Conservation (phyloP, 306 rosid genomes). For the Datisca glomerata region DNA sequence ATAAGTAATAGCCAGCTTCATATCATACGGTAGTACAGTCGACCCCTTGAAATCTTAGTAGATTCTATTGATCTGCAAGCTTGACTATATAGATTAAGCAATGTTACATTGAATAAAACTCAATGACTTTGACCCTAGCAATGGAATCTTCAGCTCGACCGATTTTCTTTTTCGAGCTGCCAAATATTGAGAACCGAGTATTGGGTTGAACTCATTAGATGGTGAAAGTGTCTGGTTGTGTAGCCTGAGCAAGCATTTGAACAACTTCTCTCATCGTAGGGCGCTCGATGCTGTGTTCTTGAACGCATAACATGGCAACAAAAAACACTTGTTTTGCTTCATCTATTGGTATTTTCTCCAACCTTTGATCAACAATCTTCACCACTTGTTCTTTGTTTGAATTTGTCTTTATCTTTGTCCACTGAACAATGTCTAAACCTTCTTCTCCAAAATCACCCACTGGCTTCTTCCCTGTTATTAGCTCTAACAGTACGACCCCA, state of each 20-base stretch:
- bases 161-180: too few relatives aligned
- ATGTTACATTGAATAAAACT: too few relatives aligned
- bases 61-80: too few relatives aligned
- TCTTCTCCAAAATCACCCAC: slow-evolving; percentile 85
- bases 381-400: slow-evolving; percentile 47
- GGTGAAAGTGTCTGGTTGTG: slow-evolving; percentile 47
- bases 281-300: slow-evolving; percentile 77
- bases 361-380: slow-evolving; percentile 48
- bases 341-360: slow-evolving; percentile 35
- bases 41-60: too few relatives aligned
- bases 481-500: slow-evolving; percentile 76
- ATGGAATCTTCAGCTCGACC: too few relatives aligned
- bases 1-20: too few relatives aligned
- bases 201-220: slow-evolving; percentile 19
- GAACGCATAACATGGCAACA: slow-evolving; percentile 74
- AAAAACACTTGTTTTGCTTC: slow-evolving; percentile 75
- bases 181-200: too few relatives aligned
- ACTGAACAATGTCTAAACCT: slow-evolving; percentile 80
- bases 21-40: too few relatives aligned
- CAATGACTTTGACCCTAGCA: too few relatives aligned
- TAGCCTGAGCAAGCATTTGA: slow-evolving; percentile 78
- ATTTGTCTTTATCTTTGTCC: slow-evolving; percentile 59
- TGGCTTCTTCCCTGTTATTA: slow-evolving; percentile 57
- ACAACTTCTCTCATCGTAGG: slow-evolving; percentile 96
- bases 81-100: too few relatives aligned